Percentiles rank a stretch among this genome's conserved stretches.
These are phyloP conservation scores for Hypsizygus ulmarius DNA, from an alignment of 1,284 basidiomycete genomes.

Conservation along the genomic window DNA sequence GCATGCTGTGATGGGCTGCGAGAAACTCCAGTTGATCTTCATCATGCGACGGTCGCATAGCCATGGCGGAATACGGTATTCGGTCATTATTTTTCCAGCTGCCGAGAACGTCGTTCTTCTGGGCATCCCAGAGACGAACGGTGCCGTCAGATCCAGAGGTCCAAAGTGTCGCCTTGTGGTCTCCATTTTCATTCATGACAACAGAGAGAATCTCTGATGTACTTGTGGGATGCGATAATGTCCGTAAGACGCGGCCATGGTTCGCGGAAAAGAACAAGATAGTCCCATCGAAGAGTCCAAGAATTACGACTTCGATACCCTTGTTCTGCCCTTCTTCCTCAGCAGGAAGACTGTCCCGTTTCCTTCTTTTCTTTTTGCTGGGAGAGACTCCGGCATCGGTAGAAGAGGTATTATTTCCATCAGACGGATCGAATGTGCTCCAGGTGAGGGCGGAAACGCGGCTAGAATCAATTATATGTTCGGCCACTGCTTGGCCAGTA, in stretches of 20 bases:
- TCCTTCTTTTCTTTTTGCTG: conserved; percentile 48
- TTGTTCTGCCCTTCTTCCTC: conserved; percentile 23
- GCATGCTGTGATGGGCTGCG: conserved; percentile 59
- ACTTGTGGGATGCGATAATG: conserved; percentile 53
- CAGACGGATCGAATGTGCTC: conserved; percentile 39
- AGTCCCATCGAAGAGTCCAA: conserved; percentile 59
- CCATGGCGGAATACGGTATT: conserved; percentile 54
- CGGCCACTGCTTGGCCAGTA: conserved; percentile 53
- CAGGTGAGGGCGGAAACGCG: conserved; percentile 56
- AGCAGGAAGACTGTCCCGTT: conserved; percentile 36
- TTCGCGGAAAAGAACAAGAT: conserved; percentile 56
- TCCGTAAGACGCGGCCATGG: conserved; percentile 53
- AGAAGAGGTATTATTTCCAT: conserved; percentile 23
- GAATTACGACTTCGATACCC: conserved; percentile 43
- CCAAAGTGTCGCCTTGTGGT: conserved; percentile 41
- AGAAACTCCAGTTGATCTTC: conserved; percentile 46
- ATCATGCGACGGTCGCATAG: conserved; percentile 37
- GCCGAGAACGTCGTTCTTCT: conserved; percentile 44
- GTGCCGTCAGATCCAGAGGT: conserved; percentile 56
- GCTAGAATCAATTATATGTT: conserved; percentile 56
- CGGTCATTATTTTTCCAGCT: conserved; percentile 54
- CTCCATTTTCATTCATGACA: conserved; percentile 29
- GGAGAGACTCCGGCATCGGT: conserved; percentile 30
- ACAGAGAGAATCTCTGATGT: conserved; percentile 52
- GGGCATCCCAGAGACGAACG: conserved; percentile 57